A percentile compares a stretch with the other conserved stretches of the same genome.
Conservation (phyloP, 208 protist genomes). For the Histomonas meleagridis region DNA sequence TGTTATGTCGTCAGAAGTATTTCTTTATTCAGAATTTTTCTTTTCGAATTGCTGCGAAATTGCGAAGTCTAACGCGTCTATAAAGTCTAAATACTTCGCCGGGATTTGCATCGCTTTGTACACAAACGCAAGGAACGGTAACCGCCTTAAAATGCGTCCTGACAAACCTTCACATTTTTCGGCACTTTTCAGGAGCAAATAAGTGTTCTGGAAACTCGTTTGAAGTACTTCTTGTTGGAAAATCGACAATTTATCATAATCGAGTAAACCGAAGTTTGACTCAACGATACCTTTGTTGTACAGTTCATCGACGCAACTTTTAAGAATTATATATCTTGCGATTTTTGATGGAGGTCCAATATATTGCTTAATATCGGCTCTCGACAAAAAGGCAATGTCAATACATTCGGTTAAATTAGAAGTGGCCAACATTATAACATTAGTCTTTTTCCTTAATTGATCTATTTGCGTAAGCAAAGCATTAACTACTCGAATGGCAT, state of each 20-base stretch:
- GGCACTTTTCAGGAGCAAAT: neutral
- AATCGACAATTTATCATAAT: neutral
- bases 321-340: conserved; percentile 37
- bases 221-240: neutral
- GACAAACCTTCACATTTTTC: neutral
- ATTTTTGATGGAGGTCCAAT: conserved; percentile 29
- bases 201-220: neutral
- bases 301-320: conserved; percentile 37
- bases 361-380: conserved; percentile 75
- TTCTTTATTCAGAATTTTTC: no score
- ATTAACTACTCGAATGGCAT: conserved; percentile 76
- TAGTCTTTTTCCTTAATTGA: conserved; percentile 60
- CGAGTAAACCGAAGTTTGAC: neutral
- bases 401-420: conserved; percentile 77
- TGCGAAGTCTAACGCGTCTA: neutral
- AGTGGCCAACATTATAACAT: conserved; percentile 78
- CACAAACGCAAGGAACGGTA: neutral
- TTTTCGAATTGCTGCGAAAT: neutral
- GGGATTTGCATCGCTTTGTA: neutral
- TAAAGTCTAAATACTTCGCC: neutral
- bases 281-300: neutral
- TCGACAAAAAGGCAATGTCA: conserved; percentile 77
- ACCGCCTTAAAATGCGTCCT: neutral
- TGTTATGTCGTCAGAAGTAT: no score
- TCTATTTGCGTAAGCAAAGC: conserved; percentile 88